Base-by-base conservation (phyloP, 106 monocot species). In the Allium fistulosum region DNA sequence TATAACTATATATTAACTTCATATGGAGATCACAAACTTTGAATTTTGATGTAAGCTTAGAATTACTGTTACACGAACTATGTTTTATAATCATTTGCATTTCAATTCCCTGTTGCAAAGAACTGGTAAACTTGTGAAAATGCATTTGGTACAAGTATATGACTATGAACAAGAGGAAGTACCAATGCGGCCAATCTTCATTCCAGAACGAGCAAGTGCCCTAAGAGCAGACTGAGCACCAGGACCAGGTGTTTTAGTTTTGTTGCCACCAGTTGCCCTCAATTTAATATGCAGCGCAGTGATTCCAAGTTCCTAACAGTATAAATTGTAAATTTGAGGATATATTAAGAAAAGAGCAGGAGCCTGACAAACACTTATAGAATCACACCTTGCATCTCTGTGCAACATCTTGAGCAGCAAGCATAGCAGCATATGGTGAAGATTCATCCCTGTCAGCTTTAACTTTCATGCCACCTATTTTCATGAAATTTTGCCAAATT, bases 131-230 rank as follows among this genome's bases (percentile, higher is more conserved):
- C 5, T 37, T 37, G 1, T 2, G 37, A 1, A 37, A 37, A 37
- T 37, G 37, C 37, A 37, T 37, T 37, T 2, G 37, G 37, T 37
- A 37, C 5, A 37, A 37, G 37, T 5, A 37, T 37, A 37, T 37
- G 37, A 37, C 0, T 37, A 37, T 4, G 5, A 37, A 37, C 2
- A 16, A 46, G 9, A 7, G 17, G 7, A 17, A 22, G 37, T 80
- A 85, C 90, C 90, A 76, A 85, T 90, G 57, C 90, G 90, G 8
- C 90, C 85, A 73, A 90, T 83, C 68, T 83, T 90, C 85, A 90
- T 90, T 63, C 89, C 89, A 48, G 85, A 85, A 49, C 89, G 80
- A 69, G 85, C 83, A 71, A 90, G 83, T 11, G 90, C 90, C 62
- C 89, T 70, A 18, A 89, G 85, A 16, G 85, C 89, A 58, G 82